Conservation (phyloP, 192 early-diverging fungal species). For the Entomortierella parvispora region DNA sequence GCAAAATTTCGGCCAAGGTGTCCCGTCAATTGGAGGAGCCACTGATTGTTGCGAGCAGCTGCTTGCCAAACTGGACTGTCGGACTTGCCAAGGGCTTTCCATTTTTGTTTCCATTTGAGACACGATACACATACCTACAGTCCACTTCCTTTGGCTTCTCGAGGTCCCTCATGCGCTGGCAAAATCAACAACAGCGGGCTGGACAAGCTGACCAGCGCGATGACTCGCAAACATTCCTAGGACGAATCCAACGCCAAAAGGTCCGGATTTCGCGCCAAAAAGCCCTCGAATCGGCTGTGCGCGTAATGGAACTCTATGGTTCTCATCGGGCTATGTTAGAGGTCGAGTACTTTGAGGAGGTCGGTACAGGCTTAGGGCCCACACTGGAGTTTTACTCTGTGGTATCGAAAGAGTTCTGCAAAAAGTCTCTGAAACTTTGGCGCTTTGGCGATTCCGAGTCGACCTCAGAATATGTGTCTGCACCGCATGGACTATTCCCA, state of each 20-base stretch:
- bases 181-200: constrained; percentile 58
- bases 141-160: constrained; percentile 90
- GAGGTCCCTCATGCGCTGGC: constrained; percentile 73
- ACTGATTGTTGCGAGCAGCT: constrained; percentile 84
- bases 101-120: constrained; percentile 88
- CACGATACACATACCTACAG: constrained; percentile 80
- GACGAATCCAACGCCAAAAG: constrained; percentile 85
- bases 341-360: constrained; percentile 95
- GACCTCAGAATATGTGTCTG: constrained; percentile 51
- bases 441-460: constrained; percentile 59
- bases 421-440: constrained; percentile 73
- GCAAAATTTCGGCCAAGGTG: constrained; percentile 85
- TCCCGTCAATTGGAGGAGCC: constrained; percentile 89
- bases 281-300: constrained; percentile 85
- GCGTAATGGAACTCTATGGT: constrained; percentile 88
- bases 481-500: constrained; percentile 66
- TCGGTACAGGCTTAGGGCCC: constrained; percentile 82
- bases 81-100: constrained; percentile 70
- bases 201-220: constrained; percentile 50
- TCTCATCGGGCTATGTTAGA: constrained; percentile 77
- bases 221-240: constrained; percentile 65
- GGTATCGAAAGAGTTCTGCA: constrained; percentile 80
- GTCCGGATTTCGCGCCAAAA: constrained; percentile 82
- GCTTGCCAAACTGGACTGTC: constrained; percentile 82
- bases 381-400: constrained; percentile 84